Percentiles rank a stretch among this genome's conserved stretches.
Conservation (phyloP, 345 rosid genomes). For the Capsella bursapastoris region DNA sequence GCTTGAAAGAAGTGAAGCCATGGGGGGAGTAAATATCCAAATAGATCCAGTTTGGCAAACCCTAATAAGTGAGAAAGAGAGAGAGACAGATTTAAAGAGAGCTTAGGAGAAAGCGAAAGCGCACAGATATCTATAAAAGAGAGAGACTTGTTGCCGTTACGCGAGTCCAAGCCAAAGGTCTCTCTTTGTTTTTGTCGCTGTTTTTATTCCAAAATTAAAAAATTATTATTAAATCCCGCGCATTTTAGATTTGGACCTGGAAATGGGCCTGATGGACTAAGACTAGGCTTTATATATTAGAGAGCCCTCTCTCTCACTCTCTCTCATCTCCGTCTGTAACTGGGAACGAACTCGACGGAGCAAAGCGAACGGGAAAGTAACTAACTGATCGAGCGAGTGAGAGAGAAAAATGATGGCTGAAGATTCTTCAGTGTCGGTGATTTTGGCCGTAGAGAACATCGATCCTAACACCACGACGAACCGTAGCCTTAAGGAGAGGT, state of each 20-base stretch:
- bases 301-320: not conserved
- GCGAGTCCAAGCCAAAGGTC: conserved; percentile 3
- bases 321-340: conserved; percentile 18
- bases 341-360: conserved; percentile 20
- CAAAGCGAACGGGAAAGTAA: conserved; percentile 35
- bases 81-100: conserved; percentile 20
- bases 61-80: not conserved
- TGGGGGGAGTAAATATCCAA: conserved; percentile 7
- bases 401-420: conserved; percentile 33
- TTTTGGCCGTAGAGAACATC: conserved; percentile 31
- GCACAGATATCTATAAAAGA: conserved; percentile 34
- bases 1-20: conserved; percentile 32
- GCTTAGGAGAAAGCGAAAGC: conserved; percentile 14
- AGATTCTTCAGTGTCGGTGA: conserved; percentile 21
- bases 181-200: conserved; percentile 32
- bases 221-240: conserved; percentile 23
- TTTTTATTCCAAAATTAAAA: not conserved
- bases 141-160: conserved; percentile 40
- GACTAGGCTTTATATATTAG: conserved; percentile 21
- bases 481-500: conserved; percentile 23
- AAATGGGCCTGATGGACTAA: not conserved
- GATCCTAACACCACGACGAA: conserved; percentile 38
- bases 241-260: conserved; percentile 15
- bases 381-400: conserved; percentile 6
- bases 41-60: conserved; percentile 9